Percentiles rank a stretch among this genome's conserved stretches.
Conservation (phyloP, 768 basidiomycete species). For the Amanita brunnescens region DNA sequence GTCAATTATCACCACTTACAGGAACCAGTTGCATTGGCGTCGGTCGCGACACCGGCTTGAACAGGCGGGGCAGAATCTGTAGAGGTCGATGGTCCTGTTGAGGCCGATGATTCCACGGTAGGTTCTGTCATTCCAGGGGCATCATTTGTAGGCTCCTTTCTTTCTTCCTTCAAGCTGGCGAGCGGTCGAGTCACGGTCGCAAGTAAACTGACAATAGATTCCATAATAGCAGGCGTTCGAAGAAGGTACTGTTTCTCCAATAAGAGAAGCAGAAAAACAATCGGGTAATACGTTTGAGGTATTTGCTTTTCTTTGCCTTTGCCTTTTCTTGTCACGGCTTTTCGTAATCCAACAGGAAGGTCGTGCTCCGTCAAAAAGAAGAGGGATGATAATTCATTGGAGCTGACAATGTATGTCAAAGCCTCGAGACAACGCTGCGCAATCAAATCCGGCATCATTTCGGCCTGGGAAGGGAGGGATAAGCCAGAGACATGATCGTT, state of each 20-base stretch:
- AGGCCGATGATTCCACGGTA: not conserved
- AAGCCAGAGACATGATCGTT: slow-evolving; percentile 44
- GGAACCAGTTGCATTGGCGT: slow-evolving; percentile 6
- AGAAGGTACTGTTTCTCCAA: slow-evolving; percentile 83
- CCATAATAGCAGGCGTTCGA: slow-evolving; percentile 85
- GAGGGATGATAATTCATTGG: slow-evolving; percentile 75
- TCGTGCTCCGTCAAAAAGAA: slow-evolving; percentile 98
- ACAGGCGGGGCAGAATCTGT: not conserved
- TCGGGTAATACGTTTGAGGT: slow-evolving; percentile 79
- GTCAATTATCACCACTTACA: slow-evolving; percentile 5
- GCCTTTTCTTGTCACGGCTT: slow-evolving; percentile 69
- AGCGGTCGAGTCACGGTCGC: slow-evolving; percentile 86
- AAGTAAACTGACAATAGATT: slow-evolving; percentile 81
- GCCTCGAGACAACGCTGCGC: slow-evolving; percentile 93
- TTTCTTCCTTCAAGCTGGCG: slow-evolving; percentile 46
- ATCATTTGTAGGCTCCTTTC: slow-evolving; percentile 10
- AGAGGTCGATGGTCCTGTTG: not conserved
- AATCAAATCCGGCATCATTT: slow-evolving; percentile 85
- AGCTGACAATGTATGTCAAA: slow-evolving; percentile 75
- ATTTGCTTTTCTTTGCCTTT: slow-evolving; percentile 90
- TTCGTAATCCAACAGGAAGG: slow-evolving; percentile 67
- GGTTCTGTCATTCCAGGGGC: slow-evolving; percentile 2
- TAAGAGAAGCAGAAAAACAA: slow-evolving; percentile 81
- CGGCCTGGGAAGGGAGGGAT: slow-evolving; percentile 49
- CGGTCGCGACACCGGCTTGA: not conserved